These are phyloP conservation scores for Lachnellula willkommii DNA, from an alignment of 2,329 filamentous ascomycete genomes.

Conservation along the genomic window DNA sequence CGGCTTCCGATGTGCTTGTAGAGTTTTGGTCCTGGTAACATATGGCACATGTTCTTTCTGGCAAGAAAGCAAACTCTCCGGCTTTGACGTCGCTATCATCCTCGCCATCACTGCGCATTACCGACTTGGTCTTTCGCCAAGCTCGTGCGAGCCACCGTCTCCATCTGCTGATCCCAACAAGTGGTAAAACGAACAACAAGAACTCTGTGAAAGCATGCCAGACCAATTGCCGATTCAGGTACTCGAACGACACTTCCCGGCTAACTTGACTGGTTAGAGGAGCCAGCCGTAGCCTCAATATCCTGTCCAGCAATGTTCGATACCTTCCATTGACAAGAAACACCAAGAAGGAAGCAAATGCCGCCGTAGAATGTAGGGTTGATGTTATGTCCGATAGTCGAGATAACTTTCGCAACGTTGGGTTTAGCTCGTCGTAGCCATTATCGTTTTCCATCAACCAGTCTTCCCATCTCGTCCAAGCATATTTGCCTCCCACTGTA, in stretches of 20 bases:
- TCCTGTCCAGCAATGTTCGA: slow-evolving; percentile 79
- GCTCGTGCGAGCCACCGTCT: slow-evolving; percentile 78
- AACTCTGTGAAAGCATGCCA: slow-evolving; percentile 99
- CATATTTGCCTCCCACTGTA: slow-evolving; percentile 82
- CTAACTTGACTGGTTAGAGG: slow-evolving; percentile 80
- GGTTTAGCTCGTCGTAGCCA: slow-evolving; percentile 60
- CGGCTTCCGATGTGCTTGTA: slow-evolving; percentile 62
- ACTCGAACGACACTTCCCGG: slow-evolving; percentile 93
- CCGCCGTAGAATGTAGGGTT: slow-evolving; percentile 73
- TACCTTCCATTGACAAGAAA: slow-evolving; percentile 91
- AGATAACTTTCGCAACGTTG: slow-evolving; percentile 52
- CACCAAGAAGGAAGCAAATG: slow-evolving; percentile 79
- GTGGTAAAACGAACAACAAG: slow-evolving; percentile 88
- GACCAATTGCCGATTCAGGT: slow-evolving; percentile 92
- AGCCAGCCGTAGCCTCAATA: slow-evolving; percentile 77
- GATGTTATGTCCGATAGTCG: slow-evolving; percentile 63
- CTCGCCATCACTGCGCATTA: slow-evolving; percentile 48
- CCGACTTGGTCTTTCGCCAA: slow-evolving; percentile 74
- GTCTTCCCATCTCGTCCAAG: slow-evolving; percentile 87
- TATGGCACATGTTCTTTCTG: slow-evolving; percentile 91
- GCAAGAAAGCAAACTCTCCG: slow-evolving; percentile 79
- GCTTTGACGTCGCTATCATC: slow-evolving; percentile 49
- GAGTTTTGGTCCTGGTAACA: slow-evolving; percentile 93
- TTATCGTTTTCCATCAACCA: slow-evolving; percentile 75
- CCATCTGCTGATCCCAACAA: slow-evolving; percentile 95